Conservation (phyloP, 2,329 filamentous ascomycete species). For the Tolypocladium ophioglossoides region DNA sequence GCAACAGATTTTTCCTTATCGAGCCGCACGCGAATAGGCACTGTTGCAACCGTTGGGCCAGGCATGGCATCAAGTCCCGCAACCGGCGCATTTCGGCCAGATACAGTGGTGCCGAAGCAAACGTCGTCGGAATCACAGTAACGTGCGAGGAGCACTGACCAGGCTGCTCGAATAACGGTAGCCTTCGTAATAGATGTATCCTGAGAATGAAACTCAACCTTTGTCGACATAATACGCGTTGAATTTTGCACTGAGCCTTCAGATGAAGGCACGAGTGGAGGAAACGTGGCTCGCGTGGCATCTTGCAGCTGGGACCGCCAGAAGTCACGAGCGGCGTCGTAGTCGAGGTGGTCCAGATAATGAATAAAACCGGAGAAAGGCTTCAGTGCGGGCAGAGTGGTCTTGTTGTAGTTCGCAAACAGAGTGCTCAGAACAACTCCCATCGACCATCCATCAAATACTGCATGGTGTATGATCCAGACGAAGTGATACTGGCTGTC, state of each 20-base stretch:
- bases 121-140: neutral
- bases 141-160: neutral
- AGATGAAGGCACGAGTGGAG: too few species aligned
- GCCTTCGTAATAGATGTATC: neutral
- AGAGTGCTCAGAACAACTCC: constrained; percentile 2
- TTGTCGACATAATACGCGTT: constrained; percentile 4
- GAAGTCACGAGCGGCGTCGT: too few species aligned
- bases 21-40: neutral
- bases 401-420: neutral
- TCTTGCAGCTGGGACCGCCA: too few species aligned
- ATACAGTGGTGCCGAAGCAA: neutral
- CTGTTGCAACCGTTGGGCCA: neutral
- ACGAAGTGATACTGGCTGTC: constrained; percentile 6
- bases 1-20: neutral
- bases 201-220: constrained; percentile 10
- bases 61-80: neutral
- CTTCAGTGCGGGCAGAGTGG: neutral
- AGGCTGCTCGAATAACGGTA: neutral
- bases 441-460: constrained; percentile 16
- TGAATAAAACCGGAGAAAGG: neutral
- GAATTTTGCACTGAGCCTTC: too few species aligned
- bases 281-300: too few species aligned
- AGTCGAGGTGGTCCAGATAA: too few species aligned
- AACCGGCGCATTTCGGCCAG: neutral
- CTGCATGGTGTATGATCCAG: constrained; percentile 14